Conservation (phyloP, 2,329 filamentous ascomycete genomes). For the Hypoxylon sp. region DNA sequence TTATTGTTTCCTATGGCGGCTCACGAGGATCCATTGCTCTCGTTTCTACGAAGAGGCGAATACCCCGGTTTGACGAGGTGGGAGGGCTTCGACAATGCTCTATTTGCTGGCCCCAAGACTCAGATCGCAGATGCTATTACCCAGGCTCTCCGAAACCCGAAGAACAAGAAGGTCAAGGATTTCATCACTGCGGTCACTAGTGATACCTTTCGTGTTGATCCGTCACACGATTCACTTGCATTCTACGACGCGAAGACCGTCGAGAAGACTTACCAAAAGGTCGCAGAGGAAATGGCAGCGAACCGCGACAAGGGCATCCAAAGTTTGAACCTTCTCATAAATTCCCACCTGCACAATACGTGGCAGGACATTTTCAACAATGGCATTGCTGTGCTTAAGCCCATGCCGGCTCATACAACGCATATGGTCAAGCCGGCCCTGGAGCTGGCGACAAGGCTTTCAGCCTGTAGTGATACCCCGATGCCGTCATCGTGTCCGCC, state of each 20-base stretch:
- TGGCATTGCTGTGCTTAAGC: constrained; percentile 87
- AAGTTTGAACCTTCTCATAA: constrained; percentile 81
- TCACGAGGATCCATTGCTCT: constrained; percentile 79
- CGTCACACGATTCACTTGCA: constrained; percentile 77
- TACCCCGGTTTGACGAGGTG: constrained; percentile 82
- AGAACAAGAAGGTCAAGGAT: constrained; percentile 70
- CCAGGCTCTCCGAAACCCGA: constrained; percentile 69
- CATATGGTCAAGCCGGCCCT: constrained; percentile 78
- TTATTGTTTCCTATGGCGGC: constrained; percentile 87
- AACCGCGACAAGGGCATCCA: constrained; percentile 73
- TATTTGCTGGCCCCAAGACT: constrained; percentile 79
- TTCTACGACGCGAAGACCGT: constrained; percentile 80
- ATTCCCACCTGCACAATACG: constrained; percentile 84
- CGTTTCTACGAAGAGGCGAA: constrained; percentile 81
- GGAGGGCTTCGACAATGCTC: constrained; percentile 76
- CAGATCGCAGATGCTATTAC: constrained; percentile 76
- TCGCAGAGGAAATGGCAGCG: constrained; percentile 74
- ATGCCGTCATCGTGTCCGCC: constrained; percentile 86
- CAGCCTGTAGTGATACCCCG: constrained; percentile 80
- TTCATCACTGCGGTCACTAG: constrained; percentile 74
- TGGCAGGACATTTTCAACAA: constrained; percentile 85
- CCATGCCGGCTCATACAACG: constrained; percentile 81
- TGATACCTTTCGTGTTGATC: constrained; percentile 76
- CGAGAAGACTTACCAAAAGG: constrained; percentile 74
- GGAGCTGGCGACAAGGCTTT: constrained; percentile 81